Evolutionary conservation across 805 yeast species (phyloP), one percentile per base, ranked within the genome.

Genomic region (Candida manassasensis): DNA sequence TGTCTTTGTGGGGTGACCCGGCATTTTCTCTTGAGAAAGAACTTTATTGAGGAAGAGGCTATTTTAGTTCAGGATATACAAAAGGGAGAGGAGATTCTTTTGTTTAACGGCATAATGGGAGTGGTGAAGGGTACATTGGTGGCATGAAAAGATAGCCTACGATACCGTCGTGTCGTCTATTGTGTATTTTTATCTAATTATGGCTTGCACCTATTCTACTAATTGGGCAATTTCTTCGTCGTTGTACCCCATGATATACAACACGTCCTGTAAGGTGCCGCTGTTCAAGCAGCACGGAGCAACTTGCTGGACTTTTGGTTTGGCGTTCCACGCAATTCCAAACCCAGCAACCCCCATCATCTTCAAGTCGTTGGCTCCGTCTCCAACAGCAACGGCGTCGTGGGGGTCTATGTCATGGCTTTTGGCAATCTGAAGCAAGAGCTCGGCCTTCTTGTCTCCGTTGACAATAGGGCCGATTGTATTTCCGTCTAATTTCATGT

Each of bases 251-350:
- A 90, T 61, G 13, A 90, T 78, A 61, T 86, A 89, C 49, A 87
- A 69, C 2, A 84, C 70, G 56, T 90, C 96, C 41, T 67, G 67
- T 55, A 93, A 70, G 4, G 83, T 69, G n/a, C 70, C 64, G 0
- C 90, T 69, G 55, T 93, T 93, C 43, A 93, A 67, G 41, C 84
- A 72, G 28, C 85, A 71, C 13, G 96, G 96, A 0, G 98, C 97
- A 45, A 68, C 64, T 39, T 61, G 55, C 57, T 88, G 97, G 2
- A 93, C 98, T 44, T 72, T 79, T 15, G 97, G 97, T 57, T 93
- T 93, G 14, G 97, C 99, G 55, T 87, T 84, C 94, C 96, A 93
- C 0, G 98, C 98, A 36, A 93, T 70, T 14, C 98, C 98, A 55
- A 78, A 84, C 0, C 97, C 97, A 2, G 96, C 96, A 10, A 62